Base-by-base conservation (phyloP, 352 stramenopile species). In the Phytopythium montanum region DNA sequence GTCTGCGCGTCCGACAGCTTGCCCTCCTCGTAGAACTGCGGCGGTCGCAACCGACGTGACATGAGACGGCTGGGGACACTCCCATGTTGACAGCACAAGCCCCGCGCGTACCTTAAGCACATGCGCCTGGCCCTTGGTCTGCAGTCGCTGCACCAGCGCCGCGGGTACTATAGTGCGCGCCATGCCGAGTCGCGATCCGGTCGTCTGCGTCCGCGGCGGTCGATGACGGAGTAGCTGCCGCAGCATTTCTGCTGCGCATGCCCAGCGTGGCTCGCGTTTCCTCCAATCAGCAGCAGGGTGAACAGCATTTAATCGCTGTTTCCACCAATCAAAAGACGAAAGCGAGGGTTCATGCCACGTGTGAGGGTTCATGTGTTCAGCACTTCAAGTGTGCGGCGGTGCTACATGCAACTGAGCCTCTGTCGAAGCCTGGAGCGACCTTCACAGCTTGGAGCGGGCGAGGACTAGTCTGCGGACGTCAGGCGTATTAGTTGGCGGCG, bases 11-110 rank as follows among this genome's bases (percentile, higher is more conserved):
- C 49, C 18, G 59, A 63, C 8, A 94, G 70, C 59, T 72, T 73
- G 1, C 70, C 71, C 2, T 72, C 72, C 18, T 89, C 72, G 53
- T 92, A 88, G 60, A 94, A 94, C 84, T 94, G 59, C 52, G n/a
- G 6, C 13, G 14, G 10, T n/a, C n/a, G n/a, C 31, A 10, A 13
- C 31, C 31, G 31, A 36, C 31, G 31, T 36, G 31, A 36, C n/a
- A n/a, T n/a, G n/a, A n/a, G n/a, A n/a, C n/a, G n/a, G n/a, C n/a
- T n/a, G n/a, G n/a, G n/a, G n/a, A n/a, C n/a, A n/a, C n/a, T n/a
- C n/a, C n/a, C n/a, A n/a, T n/a, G 31, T 10, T 36, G 16, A 21
- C 23, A 13, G 3, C 21, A 13, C 16, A 36, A 6, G 31, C n/a
- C 1, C 25, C 29, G 6, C 16, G 14, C 54, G 14, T 45, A 78